These are phyloP conservation scores for Megacollybia marginata DNA, from an alignment of 768 basidiomycete genomes.

Conservation along the genomic window DNA sequence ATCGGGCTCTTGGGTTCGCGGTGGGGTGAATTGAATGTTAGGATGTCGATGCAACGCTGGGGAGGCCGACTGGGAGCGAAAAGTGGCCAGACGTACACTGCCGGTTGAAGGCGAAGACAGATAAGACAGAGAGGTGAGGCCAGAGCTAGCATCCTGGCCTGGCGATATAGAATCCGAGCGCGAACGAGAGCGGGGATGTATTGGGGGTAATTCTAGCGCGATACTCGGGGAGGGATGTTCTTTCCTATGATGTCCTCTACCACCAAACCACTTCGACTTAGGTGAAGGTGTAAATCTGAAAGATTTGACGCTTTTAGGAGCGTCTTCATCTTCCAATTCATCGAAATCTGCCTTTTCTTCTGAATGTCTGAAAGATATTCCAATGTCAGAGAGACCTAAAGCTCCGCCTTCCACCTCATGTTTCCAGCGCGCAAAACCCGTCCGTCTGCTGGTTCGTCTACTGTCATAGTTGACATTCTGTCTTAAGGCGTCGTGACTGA, in stretches of 20 bases:
- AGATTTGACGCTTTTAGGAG: constrained; percentile 12
- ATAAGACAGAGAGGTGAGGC: constrained; percentile 14
- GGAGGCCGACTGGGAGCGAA: no score
- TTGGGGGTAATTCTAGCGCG: constrained; percentile 7
- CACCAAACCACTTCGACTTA: constrained; percentile 7
- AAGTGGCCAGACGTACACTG: no score
- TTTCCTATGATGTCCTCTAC: background rate
- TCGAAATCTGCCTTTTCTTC: constrained; percentile 17
- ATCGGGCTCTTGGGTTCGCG: no score
- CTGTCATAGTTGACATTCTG: constrained; percentile 2
- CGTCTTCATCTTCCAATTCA: constrained; percentile 18
- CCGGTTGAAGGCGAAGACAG: constrained; percentile 10
- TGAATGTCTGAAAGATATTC: constrained; percentile 36
- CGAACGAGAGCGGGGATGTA: background rate
- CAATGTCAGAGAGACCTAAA: constrained; percentile 21
- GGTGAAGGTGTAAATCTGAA: background rate
- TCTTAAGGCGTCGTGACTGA: constrained; percentile 6
- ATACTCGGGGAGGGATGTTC: constrained; percentile 5
- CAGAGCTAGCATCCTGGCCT: constrained; percentile 3
- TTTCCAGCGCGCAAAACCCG: constrained; percentile 38
- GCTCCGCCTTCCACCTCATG: constrained; percentile 29
- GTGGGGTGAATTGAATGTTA: no score
- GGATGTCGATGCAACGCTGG: no score
- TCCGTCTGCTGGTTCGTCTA: constrained; percentile 22
- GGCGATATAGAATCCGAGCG: background rate